Evolutionary conservation across 192 early-diverging fungal species (phyloP), one percentile per base, ranked within the genome.

Genomic region (Backusella morwellensis): DNA sequence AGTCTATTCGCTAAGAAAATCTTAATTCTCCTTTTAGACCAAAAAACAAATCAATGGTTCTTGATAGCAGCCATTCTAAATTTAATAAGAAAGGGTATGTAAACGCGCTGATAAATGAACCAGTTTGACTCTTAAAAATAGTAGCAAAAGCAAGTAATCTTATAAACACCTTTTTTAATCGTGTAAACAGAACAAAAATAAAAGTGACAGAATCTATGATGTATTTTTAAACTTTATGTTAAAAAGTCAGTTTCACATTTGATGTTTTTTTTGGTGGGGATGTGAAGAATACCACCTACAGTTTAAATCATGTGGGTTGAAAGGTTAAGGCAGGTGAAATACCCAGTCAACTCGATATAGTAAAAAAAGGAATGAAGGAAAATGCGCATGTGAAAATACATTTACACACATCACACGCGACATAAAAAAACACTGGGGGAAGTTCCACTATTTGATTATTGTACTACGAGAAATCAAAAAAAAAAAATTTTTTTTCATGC

Each of bases 291-390:
- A 56, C 1, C n/a, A 21, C 6, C 19, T 23, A 23, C 8, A 56
- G 7, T 21, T 56, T 44, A 17, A 21, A 56, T 56, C 54, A 56
- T 56, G 54, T 56, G 54, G 19, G 54, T 8, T 11, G 19, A 56
- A 56, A 44, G 42, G 15, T 14, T 17, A 40, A 56, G 54, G 54
- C 54, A 56, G 54, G 54, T 56, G 54, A 56, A 23, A 56, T 56
- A 23, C 54, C 54, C 54, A 56, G 19, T 56, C 54, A 56, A 56
- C 12, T 63, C 3, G 23, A 26, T 63, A 29, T 63, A 29, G 23
- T 26, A 63, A 12, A 63, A 50, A 63, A 63, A 63, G 23, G 56
- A 63, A 63, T 63, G 56, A 63, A 63, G 56, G 56, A 63, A 63
- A 63, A 29, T n/a, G 4, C 4, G 56, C 56, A 63, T 63, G 56